Evolutionary conservation across 148 eudicot genomes (phyloP).

Genomic region (Bassia scoparia): DNA sequence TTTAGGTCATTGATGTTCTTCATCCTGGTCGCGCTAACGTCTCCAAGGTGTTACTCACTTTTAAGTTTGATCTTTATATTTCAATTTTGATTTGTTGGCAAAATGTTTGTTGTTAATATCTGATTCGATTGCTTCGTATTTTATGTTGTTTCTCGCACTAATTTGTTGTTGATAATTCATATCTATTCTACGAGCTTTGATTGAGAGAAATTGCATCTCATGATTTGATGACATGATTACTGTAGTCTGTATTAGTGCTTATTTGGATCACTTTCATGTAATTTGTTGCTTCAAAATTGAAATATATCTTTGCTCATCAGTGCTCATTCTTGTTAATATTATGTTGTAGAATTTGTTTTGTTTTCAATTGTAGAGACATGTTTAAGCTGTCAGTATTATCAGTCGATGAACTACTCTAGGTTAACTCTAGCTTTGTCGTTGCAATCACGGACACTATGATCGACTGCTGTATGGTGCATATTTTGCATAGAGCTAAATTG

Average conservation of each 20-base stretch:
- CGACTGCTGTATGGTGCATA: no score
- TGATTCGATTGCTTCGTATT: background rate
- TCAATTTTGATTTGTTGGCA: background rate
- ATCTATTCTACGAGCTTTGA: background rate
- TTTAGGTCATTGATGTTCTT: conserved; percentile 74
- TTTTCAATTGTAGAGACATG: no score
- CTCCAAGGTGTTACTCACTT: conserved; percentile 50
- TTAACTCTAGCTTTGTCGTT: no score
- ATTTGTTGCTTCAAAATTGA: no score
- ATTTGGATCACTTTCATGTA: no score
- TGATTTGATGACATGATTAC: background rate
- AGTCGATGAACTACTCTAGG: no score
- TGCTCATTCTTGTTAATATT: background rate
- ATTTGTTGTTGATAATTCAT: background rate
- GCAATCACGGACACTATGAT: no score
- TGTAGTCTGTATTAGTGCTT: no score
- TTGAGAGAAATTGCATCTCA: background rate
- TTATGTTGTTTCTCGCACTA: no score
- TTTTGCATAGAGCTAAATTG: no score
- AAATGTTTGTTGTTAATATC: background rate
- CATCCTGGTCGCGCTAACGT: conserved; percentile 86
- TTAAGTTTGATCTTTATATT: background rate
- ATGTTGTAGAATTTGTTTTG: background rate
- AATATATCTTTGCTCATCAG: no score
- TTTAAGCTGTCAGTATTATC: no score